Percentiles rank a stretch among this genome's conserved stretches.
Evolutionary conservation across 768 basidiomycete genomes (phyloP).

Genomic region (Trametes cubensis): DNA sequence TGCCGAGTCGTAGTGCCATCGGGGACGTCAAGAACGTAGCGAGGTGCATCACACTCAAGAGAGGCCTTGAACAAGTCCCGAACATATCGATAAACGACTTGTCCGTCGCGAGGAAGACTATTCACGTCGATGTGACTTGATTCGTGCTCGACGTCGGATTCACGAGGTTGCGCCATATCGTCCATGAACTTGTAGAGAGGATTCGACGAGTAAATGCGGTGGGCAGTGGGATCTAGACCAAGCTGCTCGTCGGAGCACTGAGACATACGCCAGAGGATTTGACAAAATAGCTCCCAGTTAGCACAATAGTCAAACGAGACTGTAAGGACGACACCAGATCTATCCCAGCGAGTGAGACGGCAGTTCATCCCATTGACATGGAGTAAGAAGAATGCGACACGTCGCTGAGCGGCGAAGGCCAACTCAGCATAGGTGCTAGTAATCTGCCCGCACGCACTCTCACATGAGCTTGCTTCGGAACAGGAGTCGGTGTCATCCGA

Average conservation of each 20-base stretch:
- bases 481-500: too few species aligned
- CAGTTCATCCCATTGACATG: background rate
- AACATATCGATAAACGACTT: background rate
- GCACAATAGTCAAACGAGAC: constrained; percentile 6
- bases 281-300: background rate
- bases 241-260: background rate
- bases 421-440: background rate
- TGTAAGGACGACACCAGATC: constrained; percentile 4
- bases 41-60: background rate
- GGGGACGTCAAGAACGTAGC: constrained; percentile 2
- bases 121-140: background rate
- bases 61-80: constrained; percentile 9
- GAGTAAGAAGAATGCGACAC: constrained; percentile 7
- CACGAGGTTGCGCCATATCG: background rate
- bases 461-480: too few species aligned
- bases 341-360: constrained; percentile 16
- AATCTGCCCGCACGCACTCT: background rate
- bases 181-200: background rate
- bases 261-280: constrained; percentile 5
- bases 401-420: constrained; percentile 2
- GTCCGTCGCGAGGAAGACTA: background rate
- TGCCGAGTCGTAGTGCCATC: background rate
- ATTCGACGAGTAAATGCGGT: background rate
- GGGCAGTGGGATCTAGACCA: constrained; percentile 1
- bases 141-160: background rate